Percentiles rank a stretch among this genome's conserved stretches.
These are phyloP conservation scores for Fusarium poae DNA, from an alignment of 2,329 filamentous ascomycete species.

Conservation along the genomic window DNA sequence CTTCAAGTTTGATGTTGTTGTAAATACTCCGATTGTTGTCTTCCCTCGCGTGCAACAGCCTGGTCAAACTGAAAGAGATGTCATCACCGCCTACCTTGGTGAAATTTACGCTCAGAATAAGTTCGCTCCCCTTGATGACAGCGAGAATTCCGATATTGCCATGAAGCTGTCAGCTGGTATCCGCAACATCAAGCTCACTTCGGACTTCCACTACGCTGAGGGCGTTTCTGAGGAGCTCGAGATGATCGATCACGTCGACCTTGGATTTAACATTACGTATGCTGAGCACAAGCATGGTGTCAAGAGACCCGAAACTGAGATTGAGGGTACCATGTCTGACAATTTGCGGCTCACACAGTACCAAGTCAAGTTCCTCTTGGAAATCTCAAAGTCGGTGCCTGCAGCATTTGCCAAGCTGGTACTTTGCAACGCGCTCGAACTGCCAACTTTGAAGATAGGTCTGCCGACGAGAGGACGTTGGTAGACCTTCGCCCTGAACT, in stretches of 20 bases:
- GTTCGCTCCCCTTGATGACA: slow-evolving; percentile 87
- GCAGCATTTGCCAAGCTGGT: slow-evolving; percentile 83
- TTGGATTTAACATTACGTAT: slow-evolving; percentile 93
- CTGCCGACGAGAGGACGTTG: slow-evolving; percentile 56
- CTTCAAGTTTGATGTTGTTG: slow-evolving; percentile 92
- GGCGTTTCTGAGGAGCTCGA: slow-evolving; percentile 86
- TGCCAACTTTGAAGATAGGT: slow-evolving; percentile 51
- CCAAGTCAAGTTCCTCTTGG: slow-evolving; percentile 89
- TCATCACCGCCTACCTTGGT: slow-evolving; percentile 91
- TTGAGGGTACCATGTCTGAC: slow-evolving; percentile 92
- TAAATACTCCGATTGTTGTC: slow-evolving; percentile 95
- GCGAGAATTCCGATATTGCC: slow-evolving; percentile 77
- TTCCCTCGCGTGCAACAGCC: slow-evolving; percentile 85
- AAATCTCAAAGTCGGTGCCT: slow-evolving; percentile 88
- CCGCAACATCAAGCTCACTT: slow-evolving; percentile 90
- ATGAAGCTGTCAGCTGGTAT: slow-evolving; percentile 94
- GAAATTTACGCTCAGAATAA: slow-evolving; percentile 98
- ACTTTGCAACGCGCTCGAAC: slow-evolving; percentile 64
- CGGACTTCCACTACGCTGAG: slow-evolving; percentile 83
- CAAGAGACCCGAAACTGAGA: slow-evolving; percentile 89
- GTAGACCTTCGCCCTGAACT: slow-evolving; percentile 78
- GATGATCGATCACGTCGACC: slow-evolving; percentile 95
- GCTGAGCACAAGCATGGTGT: slow-evolving; percentile 83
- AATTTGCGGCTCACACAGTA: slow-evolving; percentile 91
- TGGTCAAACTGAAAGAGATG: slow-evolving; percentile 78